These are phyloP conservation scores for Pueraria montana DNA, from an alignment of 306 rosid genomes.

Conservation along the genomic window DNA sequence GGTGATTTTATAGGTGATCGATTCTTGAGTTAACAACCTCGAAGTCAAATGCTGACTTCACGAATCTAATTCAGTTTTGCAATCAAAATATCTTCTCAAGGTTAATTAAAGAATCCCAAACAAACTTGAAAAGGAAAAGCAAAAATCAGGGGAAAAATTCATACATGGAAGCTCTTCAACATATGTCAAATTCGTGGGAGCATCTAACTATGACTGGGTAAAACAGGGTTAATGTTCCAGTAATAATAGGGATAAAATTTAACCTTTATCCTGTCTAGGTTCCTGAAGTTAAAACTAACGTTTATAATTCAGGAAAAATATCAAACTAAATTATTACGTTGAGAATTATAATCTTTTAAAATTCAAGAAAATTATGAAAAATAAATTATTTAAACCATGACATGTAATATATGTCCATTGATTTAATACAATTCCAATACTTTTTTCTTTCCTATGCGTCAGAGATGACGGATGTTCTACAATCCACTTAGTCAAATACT, in stretches of 20 bases:
- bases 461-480: no score
- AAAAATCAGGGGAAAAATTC: neutral
- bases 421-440: neutral
- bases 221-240: neutral
- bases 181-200: neutral
- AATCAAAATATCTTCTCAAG: constrained; percentile 10
- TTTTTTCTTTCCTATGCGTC: no score
- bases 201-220: neutral
- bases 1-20: neutral
- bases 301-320: neutral
- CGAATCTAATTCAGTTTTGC: constrained; percentile 10
- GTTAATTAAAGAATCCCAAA: constrained; percentile 15
- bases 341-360: no score
- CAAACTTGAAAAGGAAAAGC: neutral
- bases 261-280: neutral
- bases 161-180: neutral
- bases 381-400: neutral
- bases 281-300: neutral
- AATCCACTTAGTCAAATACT: no score
- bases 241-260: neutral
- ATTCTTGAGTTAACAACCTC: constrained; percentile 8
- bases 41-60: neutral
- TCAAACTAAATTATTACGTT: no score
- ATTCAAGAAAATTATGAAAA: neutral
- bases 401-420: neutral